Base-by-base conservation (phyloP, 1,139 yeast species). In the Kodamaea anthophila region DNA sequence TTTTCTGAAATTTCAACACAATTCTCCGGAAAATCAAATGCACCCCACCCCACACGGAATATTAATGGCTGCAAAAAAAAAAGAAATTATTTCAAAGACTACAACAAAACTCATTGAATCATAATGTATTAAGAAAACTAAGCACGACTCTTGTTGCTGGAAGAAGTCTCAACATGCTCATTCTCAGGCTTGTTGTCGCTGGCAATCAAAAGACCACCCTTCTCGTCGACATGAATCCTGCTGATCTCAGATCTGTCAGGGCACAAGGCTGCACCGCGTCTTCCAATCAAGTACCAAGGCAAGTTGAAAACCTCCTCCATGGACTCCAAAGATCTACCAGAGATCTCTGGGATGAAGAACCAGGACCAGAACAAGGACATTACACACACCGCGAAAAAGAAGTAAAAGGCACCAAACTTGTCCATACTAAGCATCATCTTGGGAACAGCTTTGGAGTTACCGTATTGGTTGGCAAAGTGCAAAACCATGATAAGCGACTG, bases 241-340 rank as follows among this genome's bases (percentile, higher is more conserved):
- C 37, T 42, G 25, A 48, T 37, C 33, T 45, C 50, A 7, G 53
- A 46, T 34, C 36, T 37, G 34, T 48, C 53, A 9, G 53, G 52
- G 30, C 52, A 47, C 33, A 48, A 44, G 14, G 31, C 34, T 11
- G 48, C 45, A 24, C 53, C 53, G 23, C 36, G 43, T 42, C 51
- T 43, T 20, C 53, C 53, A 25, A 48, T 39, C 33, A 47, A 31
- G 40, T 47, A 46, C 53, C 53, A 48, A 19, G 53, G 53, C 35
- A 48, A 45, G 39, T 43, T 47, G 43, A 48, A 48, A n/a, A 48
- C 42, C 27, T 46, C 51, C 31, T 48, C 51, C 51, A 48, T 48
- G 30, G 44, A 38, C 32, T 48, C 53, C 39, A 48, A 47, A 13
- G 51, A 47, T 32, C 53, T 43, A 15, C 53, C 53, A 2, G 50